Base-by-base conservation (phyloP, 768 basidiomycete species). In the Suillus subalutaceus region DNA sequence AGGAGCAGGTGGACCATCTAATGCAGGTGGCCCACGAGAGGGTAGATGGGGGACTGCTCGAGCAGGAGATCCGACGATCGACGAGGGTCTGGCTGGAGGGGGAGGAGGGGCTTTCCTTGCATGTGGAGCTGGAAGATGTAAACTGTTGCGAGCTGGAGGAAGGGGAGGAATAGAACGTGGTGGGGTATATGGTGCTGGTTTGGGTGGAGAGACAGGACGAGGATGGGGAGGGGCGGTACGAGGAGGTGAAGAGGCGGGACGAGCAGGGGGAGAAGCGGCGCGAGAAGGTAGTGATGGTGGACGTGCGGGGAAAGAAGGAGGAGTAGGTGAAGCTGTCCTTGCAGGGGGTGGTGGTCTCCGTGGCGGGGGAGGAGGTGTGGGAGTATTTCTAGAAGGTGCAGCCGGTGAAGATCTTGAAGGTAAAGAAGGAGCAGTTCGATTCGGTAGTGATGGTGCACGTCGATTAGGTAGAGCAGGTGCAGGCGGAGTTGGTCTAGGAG, bases 331-430 rank as follows among this genome's bases (percentile, higher is more conserved):
- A 7, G 63, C 46, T 57, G 63, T 30, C 53, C 68, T 60, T 43
- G 59, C 40, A 6, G 59, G 59, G 10, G 40, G 59, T 43, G 40
- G 59, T 18, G 59, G 69, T 38, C 70, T 78, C 35, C 84, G 81
- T 62, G 78, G 67, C 3, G 82, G 83, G 3, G 83, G 75, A 20
- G 82, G 78, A 26, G 83, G 81, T 32, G 81, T 69, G 8, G 81
- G 78, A 32, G 32, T 32, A 3, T 32, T 32, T 32, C 32, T 32
- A 38, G 82, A 80, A 64, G 72, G 73, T 44, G 84, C 82, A 13
- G 82, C 79, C 18, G 83, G 81, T 44, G 82, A 79, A 65, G 72
- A 73, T 41, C 85, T 83, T 13, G 81, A 76, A 50, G 85, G 80
- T 53, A 81, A 63, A 7, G 74, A 40, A 6, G 79, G 77, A 1